Evolutionary conservation across 257 asterid genomes (phyloP), one percentile per base, ranked within the genome.

Genomic region (Capsicum baccatum): DNA sequence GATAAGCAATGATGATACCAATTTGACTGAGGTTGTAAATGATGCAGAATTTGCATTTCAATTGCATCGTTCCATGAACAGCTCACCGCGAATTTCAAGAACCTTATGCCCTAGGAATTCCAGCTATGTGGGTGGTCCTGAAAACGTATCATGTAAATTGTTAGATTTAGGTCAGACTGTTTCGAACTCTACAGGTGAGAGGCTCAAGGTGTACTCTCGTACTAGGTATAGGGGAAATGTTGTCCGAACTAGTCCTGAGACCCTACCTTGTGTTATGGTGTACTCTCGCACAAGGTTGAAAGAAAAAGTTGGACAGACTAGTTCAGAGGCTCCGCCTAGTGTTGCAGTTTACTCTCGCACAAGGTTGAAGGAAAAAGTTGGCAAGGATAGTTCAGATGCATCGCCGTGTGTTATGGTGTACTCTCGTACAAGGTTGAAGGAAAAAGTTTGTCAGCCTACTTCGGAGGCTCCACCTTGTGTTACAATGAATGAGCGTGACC

Each of bases 61-160:
- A 66, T 88, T 92, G 89, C 97, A 92, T 88, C 87, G 91, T 69
- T 85, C 86, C 15, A 91, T 91, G 79, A 95, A 92, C 85, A 89
- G 93, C 85, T 92, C 97, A 3, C 92, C 90, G 9, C 91, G 91
- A 84, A 87, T 84, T 81, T 83, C 79, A 52, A 90, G 73, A 89
- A 86, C 87, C n/a, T 68, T 79, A 15, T 39, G 87, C 80, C 63
- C 63, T 42, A 84, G 44, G 63, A 89, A 87, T 79, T 71, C 85
- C 17, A 86, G 79, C 80, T 80, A 74, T 70, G 55, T 74, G 17
- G 89, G 83, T 60, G 85, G 78, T 87, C 84, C 79, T 17, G 83
- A 83, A 52, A 80, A 87, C 60, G 59, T 88, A 5, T n/a, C 84
- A 3, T 86, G 87, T 81, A 87, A 87, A 86, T 83, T 88, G 80